Evolutionary conservation across 805 yeast species (phyloP).

Genomic region (Spathaspora gorwiae): DNA sequence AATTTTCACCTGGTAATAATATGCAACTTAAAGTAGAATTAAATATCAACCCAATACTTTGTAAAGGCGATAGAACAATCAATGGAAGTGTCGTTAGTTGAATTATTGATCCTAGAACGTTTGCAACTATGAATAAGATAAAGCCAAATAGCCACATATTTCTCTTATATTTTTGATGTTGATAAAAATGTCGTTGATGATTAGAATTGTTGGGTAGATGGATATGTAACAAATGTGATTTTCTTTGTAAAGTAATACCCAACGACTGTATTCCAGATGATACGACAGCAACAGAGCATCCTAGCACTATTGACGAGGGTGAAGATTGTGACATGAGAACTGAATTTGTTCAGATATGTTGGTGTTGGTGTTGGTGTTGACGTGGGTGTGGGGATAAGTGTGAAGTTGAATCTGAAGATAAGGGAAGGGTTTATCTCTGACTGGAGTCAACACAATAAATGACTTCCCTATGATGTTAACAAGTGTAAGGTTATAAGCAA

Average conservation of each 20-base stretch:
- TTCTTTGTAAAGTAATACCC: conserved; percentile 78
- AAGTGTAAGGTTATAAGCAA: neutral
- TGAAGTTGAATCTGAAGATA: too few relatives aligned
- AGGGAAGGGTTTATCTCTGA: too few relatives aligned
- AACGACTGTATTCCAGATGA: conserved; percentile 78
- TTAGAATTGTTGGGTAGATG: conserved; percentile 9
- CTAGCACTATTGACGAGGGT: conserved; percentile 39
- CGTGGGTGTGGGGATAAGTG: neutral
- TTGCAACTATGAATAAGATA: conserved; percentile 62
- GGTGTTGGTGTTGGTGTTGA: neutral
- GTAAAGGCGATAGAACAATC: conserved; percentile 74
- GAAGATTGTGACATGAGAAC: conserved; percentile 8
- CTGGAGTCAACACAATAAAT: too few relatives aligned
- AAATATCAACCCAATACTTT: conserved; percentile 84
- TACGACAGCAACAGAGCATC: conserved; percentile 65
- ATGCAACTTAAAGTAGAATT: conserved; percentile 68
- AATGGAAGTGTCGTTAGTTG: conserved; percentile 83
- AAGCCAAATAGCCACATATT: conserved; percentile 77
- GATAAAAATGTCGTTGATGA: conserved; percentile 24
- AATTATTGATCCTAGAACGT: conserved; percentile 73
- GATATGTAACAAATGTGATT: conserved; percentile 56
- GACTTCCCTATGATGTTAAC: too few relatives aligned
- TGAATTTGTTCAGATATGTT: neutral
- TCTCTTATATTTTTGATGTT: conserved; percentile 36
- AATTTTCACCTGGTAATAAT: conserved; percentile 61